Evolutionary conservation across 2,329 filamentous ascomycete genomes (phyloP).

Genomic region (Epicoccum sorghinum): DNA sequence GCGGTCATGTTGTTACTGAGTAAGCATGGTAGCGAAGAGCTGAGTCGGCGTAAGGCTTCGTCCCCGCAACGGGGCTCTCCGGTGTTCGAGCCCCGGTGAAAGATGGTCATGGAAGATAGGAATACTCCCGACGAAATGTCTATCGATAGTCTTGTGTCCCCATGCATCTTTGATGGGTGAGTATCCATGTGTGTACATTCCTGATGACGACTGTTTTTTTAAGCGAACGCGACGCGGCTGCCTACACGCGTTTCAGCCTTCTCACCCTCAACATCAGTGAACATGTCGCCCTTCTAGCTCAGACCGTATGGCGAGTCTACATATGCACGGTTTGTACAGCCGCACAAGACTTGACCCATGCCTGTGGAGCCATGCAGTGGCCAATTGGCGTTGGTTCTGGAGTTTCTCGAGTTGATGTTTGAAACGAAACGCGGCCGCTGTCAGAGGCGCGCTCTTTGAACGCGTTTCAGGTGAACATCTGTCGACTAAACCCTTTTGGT

Average conservation of each 20-base stretch:
- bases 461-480: conserved; percentile 16
- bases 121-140: not conserved
- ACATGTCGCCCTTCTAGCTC: not conserved
- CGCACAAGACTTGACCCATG: conserved; percentile 4
- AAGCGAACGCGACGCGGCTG: conserved; percentile 12
- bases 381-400: not conserved
- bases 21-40: not conserved
- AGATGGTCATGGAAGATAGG: not conserved
- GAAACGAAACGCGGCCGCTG: conserved; percentile 16
- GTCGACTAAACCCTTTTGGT: conserved; percentile 1
- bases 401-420: conserved; percentile 5
- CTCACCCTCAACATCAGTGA: conserved; percentile 6
- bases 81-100: conserved; percentile 4
- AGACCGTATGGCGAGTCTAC: not conserved
- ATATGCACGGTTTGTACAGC: conserved; percentile 1
- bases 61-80: conserved; percentile 3
- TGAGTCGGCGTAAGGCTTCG: not conserved
- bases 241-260: conserved; percentile 21
- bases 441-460: conserved; percentile 5
- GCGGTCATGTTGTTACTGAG: not conserved
- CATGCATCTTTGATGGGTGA: not conserved
- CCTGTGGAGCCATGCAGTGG: not conserved
- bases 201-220: conserved; percentile 7
- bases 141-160: conserved; percentile 12
- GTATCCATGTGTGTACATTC: conserved; percentile 1